Base-by-base conservation (phyloP, 2,329 filamentous ascomycete genomes). In the Fusarium domesticum region DNA sequence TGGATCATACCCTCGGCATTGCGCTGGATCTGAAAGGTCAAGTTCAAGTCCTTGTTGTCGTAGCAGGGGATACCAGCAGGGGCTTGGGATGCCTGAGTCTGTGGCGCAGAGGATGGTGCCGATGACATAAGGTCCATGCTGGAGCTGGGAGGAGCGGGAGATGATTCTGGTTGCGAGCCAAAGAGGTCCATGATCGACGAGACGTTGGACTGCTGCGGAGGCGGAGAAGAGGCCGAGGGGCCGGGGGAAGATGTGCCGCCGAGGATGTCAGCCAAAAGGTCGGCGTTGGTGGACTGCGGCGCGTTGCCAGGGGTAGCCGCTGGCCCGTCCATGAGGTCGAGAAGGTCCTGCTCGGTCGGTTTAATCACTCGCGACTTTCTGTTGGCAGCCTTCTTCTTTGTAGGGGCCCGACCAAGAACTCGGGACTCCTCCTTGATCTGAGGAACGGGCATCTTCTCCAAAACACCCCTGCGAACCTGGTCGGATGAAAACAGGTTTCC, bases 391-490 rank as follows among this genome's bases (percentile, higher is more conserved):
- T 80, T 84, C 52, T 78, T 75, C 58, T 85, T 80, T 66, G 83
- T 84, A 2, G 81, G 75, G 1, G 89, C 84, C 60, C 92, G 87
- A 34, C 91, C 91, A 15, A 98, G 75, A 3, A 96, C 91, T 48
- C 92, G 80, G 42, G 93, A 92, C 65, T 95, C 89, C 65, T 98
- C 93, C 55, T 92, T 89, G 61, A 98, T 97, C 66, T 97, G 92
- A 7, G 93, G 93, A 2, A 93, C 82, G 6, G 93, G 93, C 95
- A 98, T 98, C 67, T 93, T 95, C 70, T 98, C 93, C 10, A 98
- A 74, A 3, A 98, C 93, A 45, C 93, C 93, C 47, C 80, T 81
- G 42, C 92, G 84, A 44, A 98, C 87, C 48, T 89, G 77, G 57
- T 98, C 91, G 60, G 89, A 89, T 1, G 81, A 81, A 60, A 98